A percentile compares a stretch with the other conserved stretches of the same genome.
phyloP scores from a whole-genome alignment of 345 rosid genomes.

The Ceriops decandra region DNA sequence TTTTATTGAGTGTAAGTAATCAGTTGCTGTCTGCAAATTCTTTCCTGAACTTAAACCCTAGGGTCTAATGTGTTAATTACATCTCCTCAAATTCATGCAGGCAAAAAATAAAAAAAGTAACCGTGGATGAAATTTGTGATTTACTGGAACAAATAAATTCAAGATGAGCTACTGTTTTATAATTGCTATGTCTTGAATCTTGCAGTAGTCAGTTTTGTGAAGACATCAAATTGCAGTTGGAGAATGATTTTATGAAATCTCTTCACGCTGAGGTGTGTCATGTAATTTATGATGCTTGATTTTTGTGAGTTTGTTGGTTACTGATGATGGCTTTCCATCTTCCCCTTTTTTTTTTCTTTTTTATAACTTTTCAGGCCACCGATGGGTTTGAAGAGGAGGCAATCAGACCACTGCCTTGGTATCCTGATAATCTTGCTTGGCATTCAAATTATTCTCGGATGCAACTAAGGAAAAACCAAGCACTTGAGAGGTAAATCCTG shows the following conservation, averaged over 20 bases:
- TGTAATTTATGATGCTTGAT: background rate
- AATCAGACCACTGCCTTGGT: constrained; percentile 88
- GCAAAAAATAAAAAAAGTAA: too few relatives aligned
- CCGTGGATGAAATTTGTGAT: too few relatives aligned
- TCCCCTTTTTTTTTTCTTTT: background rate
- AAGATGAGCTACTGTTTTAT: too few relatives aligned
- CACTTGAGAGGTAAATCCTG: constrained; percentile 69
- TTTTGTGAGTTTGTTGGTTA: background rate
- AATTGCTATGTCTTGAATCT: constrained; percentile 5
- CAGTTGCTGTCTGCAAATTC: too few relatives aligned
- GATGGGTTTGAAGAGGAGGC: constrained; percentile 71
- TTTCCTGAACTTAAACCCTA: too few relatives aligned
- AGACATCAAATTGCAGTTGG: constrained; percentile 64
- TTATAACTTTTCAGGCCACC: constrained; percentile 34
- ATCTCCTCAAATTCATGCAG: too few relatives aligned
- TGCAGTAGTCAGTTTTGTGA: constrained; percentile 82
- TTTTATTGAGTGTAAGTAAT: too few relatives aligned
- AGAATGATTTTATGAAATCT: constrained; percentile 75
- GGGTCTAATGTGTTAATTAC: too few relatives aligned
- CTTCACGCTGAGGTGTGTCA: constrained; percentile 64
- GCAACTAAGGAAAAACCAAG: constrained; percentile 87
- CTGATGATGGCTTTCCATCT: background rate
- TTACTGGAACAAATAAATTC: too few relatives aligned
- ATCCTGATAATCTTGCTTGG: constrained; percentile 88
- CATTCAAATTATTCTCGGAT: constrained; percentile 85